These are phyloP conservation scores for Oidiodendron maius DNA, from an alignment of 495 filamentous ascomycete species.

Conservation along the genomic window DNA sequence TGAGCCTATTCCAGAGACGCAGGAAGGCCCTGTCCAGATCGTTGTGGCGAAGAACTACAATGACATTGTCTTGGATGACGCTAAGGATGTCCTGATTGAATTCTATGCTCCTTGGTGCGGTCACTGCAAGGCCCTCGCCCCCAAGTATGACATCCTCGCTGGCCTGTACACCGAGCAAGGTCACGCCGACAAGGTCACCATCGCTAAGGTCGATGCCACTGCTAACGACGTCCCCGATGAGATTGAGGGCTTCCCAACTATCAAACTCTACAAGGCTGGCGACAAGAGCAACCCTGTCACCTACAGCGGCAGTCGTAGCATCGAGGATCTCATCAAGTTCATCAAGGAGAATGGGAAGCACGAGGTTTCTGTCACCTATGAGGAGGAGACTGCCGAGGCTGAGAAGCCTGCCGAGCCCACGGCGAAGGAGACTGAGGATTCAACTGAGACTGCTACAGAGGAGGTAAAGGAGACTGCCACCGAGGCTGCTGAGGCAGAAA, in stretches of 20 bases:
- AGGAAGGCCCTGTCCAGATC: conserved; percentile 84
- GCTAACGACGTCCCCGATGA: conserved; percentile 95
- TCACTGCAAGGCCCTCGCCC: conserved; percentile 93
- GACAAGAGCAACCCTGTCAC: conserved; percentile 78
- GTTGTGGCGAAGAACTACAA: conserved; percentile 95
- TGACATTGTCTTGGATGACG: conserved; percentile 83
- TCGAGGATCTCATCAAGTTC: conserved; percentile 92
- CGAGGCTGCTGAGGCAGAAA: conserved; percentile 35
- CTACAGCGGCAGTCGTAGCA: conserved; percentile 81
- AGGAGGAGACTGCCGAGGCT: conserved; percentile 42
- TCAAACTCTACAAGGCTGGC: conserved; percentile 95
- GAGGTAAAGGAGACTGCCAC: conserved; percentile 27
- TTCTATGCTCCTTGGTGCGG: conserved; percentile 99
- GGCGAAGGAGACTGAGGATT: conserved; percentile 45
- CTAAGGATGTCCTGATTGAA: conserved; percentile 96
- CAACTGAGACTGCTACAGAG: conserved; percentile 35
- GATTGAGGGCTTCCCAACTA: conserved; percentile 97
- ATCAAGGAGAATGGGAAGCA: conserved; percentile 92
- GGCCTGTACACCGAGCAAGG: conserved; percentile 68
- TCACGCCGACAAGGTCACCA: conserved; percentile 73
- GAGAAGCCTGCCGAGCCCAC: conserved; percentile 42
- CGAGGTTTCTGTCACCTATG: conserved; percentile 59
- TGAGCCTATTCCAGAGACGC: conserved; percentile 90
- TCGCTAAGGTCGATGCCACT: conserved; percentile 98
- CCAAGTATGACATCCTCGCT: conserved; percentile 89